Conservation (phyloP, 129 eudicot genomes). For the carrot (Daucus carota) region DNA sequence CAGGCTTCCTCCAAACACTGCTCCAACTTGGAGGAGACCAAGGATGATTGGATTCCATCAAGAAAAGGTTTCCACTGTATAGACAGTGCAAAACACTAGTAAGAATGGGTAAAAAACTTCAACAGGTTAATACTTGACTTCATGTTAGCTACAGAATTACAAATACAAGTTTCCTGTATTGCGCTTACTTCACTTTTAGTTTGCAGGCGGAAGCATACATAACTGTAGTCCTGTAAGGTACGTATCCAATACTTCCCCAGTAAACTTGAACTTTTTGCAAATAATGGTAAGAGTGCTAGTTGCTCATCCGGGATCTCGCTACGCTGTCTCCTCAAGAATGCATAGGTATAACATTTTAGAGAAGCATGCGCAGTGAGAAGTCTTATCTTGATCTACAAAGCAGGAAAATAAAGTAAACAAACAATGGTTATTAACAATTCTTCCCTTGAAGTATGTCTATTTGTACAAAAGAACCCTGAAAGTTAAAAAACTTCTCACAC, state of each 20-base stretch:
- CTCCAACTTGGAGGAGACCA: slow-evolving; percentile 61
- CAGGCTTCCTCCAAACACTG: slow-evolving; percentile 90
- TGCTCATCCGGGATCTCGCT: slow-evolving; percentile 69
- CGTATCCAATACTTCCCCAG: slow-evolving; percentile 78
- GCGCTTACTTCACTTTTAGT: slow-evolving; percentile 59
- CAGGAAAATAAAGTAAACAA: slow-evolving; percentile 9
- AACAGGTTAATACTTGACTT: background rate
- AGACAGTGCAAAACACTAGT: slow-evolving; percentile 3
- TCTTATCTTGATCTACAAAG: slow-evolving; percentile 75
- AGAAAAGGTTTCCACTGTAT: slow-evolving; percentile 90
- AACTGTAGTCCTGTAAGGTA: slow-evolving; percentile 69
- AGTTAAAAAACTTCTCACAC: no score
- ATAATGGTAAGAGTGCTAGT: slow-evolving; percentile 70
- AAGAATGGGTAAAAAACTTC: background rate
- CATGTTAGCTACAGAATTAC: background rate
- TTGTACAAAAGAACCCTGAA: no score
- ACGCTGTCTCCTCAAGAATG: slow-evolving; percentile 66
- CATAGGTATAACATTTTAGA: slow-evolving; percentile 83
- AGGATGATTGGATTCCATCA: slow-evolving; percentile 83
- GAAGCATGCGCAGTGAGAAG: slow-evolving; percentile 93
- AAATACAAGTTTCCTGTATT: slow-evolving; percentile 2
- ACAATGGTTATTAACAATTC: background rate
- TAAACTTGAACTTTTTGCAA: slow-evolving; percentile 61
- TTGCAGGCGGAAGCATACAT: slow-evolving; percentile 53
- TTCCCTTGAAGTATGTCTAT: background rate